Percentiles rank a stretch among this genome's conserved stretches.
phyloP scores from a whole-genome alignment of 495 filamentous ascomycete genomes.

The Durotheca rogersii region DNA sequence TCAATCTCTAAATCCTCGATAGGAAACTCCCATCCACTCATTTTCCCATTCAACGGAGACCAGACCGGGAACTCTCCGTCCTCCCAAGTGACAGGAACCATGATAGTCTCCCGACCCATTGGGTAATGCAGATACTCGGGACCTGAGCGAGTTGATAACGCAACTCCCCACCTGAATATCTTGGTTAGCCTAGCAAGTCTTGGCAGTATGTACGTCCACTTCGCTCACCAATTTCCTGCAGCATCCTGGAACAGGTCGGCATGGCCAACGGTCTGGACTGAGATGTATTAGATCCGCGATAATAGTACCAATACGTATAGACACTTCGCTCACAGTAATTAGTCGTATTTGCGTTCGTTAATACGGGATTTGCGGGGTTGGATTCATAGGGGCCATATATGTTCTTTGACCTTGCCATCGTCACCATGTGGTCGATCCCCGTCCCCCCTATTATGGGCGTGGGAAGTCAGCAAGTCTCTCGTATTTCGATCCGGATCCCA shows the following conservation, averaged over 20 bases:
- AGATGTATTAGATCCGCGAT: background rate
- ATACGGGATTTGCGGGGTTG: constrained; percentile 53
- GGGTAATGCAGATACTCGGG: constrained; percentile 52
- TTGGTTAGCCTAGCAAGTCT: background rate
- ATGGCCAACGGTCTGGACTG: constrained; percentile 55
- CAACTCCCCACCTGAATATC: constrained; percentile 41
- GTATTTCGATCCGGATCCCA: background rate
- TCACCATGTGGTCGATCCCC: constrained; percentile 54
- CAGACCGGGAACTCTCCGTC: constrained; percentile 43
- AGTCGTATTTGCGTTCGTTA: constrained; percentile 55
- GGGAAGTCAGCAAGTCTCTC: background rate
- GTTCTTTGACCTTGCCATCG: constrained; percentile 50
- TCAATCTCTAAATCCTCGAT: constrained; percentile 25
- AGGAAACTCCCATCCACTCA: constrained; percentile 48
- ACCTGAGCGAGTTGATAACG: constrained; percentile 50
- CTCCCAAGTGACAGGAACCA: constrained; percentile 56
- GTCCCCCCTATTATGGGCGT: constrained; percentile 50
- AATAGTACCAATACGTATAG: background rate
- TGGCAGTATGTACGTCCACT: background rate
- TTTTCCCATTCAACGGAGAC: constrained; percentile 46
- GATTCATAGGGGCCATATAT: constrained; percentile 58
- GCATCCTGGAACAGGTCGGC: constrained; percentile 54
- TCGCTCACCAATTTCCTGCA: constrained; percentile 53
- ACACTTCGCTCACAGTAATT: constrained; percentile 38
- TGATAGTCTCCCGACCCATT: constrained; percentile 61